Conservation (phyloP, 2,329 filamentous ascomycete species). For the Pseudogymnoascus sp. region DNA sequence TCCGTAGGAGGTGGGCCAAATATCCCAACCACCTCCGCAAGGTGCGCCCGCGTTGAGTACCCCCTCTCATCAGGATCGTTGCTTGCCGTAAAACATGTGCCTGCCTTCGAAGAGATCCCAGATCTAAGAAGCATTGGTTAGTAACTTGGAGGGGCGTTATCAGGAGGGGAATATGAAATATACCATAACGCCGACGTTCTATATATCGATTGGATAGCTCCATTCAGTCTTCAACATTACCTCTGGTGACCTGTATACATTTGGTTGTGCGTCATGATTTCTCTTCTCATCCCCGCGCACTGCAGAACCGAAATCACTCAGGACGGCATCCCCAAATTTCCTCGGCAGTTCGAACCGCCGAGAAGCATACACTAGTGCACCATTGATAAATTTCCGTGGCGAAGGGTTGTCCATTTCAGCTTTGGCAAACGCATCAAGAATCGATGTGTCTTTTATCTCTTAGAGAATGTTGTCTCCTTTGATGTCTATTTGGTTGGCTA, state of each 20-base stretch:
- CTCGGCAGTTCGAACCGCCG: conserved; percentile 34
- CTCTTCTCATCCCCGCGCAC: conserved; percentile 33
- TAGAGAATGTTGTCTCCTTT: conserved; percentile 44
- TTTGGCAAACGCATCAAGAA: conserved; percentile 36
- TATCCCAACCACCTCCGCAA: conserved; percentile 18
- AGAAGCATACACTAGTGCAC: conserved; percentile 38
- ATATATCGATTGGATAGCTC: conserved; percentile 44
- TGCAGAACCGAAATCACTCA: conserved; percentile 47
- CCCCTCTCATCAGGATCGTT: conserved; percentile 13
- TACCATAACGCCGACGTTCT: conserved; percentile 46
- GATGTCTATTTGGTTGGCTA: conserved; percentile 31
- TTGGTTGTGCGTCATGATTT: conserved; percentile 34
- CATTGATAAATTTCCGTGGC: conserved; percentile 38
- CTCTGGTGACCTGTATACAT: conserved; percentile 39
- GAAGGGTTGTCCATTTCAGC: conserved; percentile 35
- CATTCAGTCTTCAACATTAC: conserved; percentile 41
- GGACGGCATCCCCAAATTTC: conserved; percentile 30
- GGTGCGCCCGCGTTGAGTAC: conserved; percentile 17
- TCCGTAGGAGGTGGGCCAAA: conserved; percentile 19
- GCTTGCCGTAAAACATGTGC: conserved; percentile 35
- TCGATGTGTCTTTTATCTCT: conserved; percentile 31
- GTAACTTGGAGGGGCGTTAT: too few species aligned
- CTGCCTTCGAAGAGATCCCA: conserved; percentile 45
- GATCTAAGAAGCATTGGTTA: conserved; percentile 30
- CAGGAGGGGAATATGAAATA: too few species aligned